Base-by-base conservation (phyloP, 345 rosid species). In the Rubroshorea leprosula region DNA sequence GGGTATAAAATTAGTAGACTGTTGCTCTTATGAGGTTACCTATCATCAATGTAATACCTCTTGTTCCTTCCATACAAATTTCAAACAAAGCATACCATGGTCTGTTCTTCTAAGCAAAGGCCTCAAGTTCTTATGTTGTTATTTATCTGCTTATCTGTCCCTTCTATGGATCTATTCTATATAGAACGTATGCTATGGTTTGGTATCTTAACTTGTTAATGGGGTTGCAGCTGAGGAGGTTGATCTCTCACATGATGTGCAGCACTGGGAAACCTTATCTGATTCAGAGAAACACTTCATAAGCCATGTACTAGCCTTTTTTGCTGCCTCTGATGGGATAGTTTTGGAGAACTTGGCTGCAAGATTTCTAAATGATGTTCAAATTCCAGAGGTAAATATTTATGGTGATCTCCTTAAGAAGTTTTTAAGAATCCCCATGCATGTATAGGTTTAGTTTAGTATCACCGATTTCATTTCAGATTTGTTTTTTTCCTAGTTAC, bases 321-420 rank as follows among this genome's bases (percentile, higher is more conserved):
- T 91, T 46, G 96, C 96, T 22, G 85, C 98, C 39, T 91, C 96
- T 16, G 98, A 91, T 79, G 95, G 96, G 51, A 88, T 91, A 58
- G 98, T 89, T 47, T 66, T 91, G 71, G 98, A 89, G 77, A 91
- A 89, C 68, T 58, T 86, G 74, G 95, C 92, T 60, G 86, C 90
- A 60, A 80, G 98, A 31, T 89, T 91, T 76, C 70, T 91, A 62
- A 91, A 71, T 57, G 98, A 89, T 57, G 72, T 91, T 55, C 96
- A 91, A 75, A 71, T 89, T 62, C 90, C 95, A 3, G 98, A 91
- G 93, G 94, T 87, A 55, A 65, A 8, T 22, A 47, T 55, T 1
- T 63, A 50, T 15, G 25, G 49, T 35, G 23, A 27, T 27, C 31
- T 27, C 31, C 8, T 27, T 27, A 27, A 27, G 5, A 27, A 58